Evolutionary conservation across 768 basidiomycete genomes (phyloP).

Genomic region (Collybia nuda): DNA sequence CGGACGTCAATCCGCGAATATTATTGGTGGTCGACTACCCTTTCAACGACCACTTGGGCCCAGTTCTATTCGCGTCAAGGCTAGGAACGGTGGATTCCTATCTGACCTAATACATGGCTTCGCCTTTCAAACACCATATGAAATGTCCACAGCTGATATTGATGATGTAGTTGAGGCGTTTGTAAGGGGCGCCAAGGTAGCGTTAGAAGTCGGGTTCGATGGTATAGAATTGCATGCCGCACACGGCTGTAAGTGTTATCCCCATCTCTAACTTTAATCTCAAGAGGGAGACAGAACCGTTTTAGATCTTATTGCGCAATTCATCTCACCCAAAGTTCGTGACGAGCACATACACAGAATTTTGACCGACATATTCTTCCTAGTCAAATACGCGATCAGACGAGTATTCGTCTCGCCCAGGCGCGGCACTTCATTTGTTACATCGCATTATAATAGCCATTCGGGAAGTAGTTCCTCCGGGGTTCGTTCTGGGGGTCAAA

Average conservation of each 20-base stretch:
- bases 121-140: conserved; percentile 62
- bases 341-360: neutral
- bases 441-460: conserved; percentile 55
- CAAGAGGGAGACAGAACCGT: neutral
- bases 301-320: conserved; percentile 76
- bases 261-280: neutral
- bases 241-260: conserved; percentile 75
- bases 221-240: conserved; percentile 84
- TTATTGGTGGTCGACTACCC: conserved; percentile 66
- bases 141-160: conserved; percentile 63
- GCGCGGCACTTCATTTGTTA: conserved; percentile 56
- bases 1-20: conserved; percentile 79
- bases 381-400: conserved; percentile 55
- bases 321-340: conserved; percentile 69
- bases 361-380: neutral
- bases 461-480: conserved; percentile 46
- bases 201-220: conserved; percentile 73
- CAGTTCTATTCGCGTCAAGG: conserved; percentile 55
- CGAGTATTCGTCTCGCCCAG: conserved; percentile 45
- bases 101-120: conserved; percentile 41
- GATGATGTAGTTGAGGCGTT: conserved; percentile 60
- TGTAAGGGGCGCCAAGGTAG: conserved; percentile 63
- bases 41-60: conserved; percentile 69
- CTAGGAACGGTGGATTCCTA: conserved; percentile 23
- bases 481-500: conserved; percentile 79